Evolutionary conservation across 164 flowering plant genomes (phyloP), one percentile per base, ranked within the genome.

Genomic region (Macadamia tetraphylla): DNA sequence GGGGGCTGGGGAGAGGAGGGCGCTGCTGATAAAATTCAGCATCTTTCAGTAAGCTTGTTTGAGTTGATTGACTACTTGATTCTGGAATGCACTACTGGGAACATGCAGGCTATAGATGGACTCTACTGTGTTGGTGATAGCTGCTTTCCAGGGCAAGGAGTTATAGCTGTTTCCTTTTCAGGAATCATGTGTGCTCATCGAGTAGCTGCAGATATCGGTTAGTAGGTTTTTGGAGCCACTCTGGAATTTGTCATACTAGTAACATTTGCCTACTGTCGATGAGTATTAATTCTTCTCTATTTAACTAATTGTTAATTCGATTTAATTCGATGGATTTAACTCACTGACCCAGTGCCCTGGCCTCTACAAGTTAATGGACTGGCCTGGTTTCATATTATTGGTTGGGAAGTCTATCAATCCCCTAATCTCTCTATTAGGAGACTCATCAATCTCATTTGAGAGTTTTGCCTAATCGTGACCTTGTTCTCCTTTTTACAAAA

Each of bases 141-240:
- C 79, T 94, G 99, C 81, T 94, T 92, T 77, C 99, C 99, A 9
- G 98, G 99, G 66, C 99, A 94, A 87, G 99, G 99, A 46, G 99
- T 94, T 46, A 94, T 94, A 76, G 94, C 97, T 40, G 99, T 94
- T 42, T 94, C 98, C 53, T 94, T 94, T 72, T 94, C 97, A 30
- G 99, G 99, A 74, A 77, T 92, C 5, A 94, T 94, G 99, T 94
- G 99, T 74, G 97, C 96, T 73, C 99, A 92, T 79, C 91, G 97
- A 46, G 97, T 94, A 52, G 99, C 97, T 82, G 95, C 99, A 69
- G 99, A 94, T 79, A 85, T 90, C 70, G 99, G 99, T 94, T 76
- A 82, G 76, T 46, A 48, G 65, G 30, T 1, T 66, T 58, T 51
- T 17, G 29, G 6, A 23, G 40, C 18, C 62, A 29, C 23, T 23